A percentile compares a stretch with the other conserved stretches of the same genome.
Evolutionary conservation across 2,329 filamentous ascomycete species (phyloP).

Genomic region (Aspergillus clavatus): DNA sequence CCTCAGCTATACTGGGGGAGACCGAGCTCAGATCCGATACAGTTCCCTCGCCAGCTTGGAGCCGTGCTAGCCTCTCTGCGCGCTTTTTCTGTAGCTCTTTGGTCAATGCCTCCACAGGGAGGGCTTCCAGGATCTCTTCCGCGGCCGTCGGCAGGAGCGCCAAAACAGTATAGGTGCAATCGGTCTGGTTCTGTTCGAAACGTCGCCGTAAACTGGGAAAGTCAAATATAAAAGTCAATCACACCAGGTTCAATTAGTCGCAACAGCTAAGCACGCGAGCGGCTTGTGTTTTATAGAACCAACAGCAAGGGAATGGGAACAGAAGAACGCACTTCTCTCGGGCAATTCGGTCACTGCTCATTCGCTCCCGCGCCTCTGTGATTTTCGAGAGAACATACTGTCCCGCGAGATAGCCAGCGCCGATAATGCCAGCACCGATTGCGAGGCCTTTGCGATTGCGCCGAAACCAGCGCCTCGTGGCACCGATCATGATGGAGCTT

Average conservation of each 20-base stretch:
- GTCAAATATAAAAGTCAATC: no score
- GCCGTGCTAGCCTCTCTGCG: conserved; percentile 62
- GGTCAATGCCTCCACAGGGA: conserved; percentile 89
- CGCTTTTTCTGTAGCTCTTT: conserved; percentile 94
- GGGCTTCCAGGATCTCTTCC: conserved; percentile 77
- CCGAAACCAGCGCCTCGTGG: conserved; percentile 83
- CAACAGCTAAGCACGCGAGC: conserved; percentile 11
- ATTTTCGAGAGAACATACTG: conserved; percentile 92
- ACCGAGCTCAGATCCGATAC: conserved; percentile 54
- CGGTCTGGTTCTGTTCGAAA: conserved; percentile 98
- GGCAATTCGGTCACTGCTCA: conserved; percentile 91
- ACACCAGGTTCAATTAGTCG: background rate
- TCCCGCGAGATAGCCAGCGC: conserved; percentile 83
- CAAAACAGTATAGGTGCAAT: conserved; percentile 97
- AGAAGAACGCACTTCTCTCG: conserved; percentile 75
- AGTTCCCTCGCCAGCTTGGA: conserved; percentile 51
- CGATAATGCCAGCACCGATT: conserved; percentile 79
- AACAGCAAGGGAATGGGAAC: no score
- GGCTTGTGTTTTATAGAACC: no score
- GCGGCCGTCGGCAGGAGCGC: conserved; percentile 88
- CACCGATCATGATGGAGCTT: conserved; percentile 54
- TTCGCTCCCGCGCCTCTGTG: conserved; percentile 87
- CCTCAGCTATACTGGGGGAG: conserved; percentile 68
- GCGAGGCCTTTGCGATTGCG: conserved; percentile 88
- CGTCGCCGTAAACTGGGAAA: conserved; percentile 73